Evolutionary conservation across 305 asterid species (phyloP), one percentile per base, ranked within the genome.

Genomic region (Fraxinus velutina): DNA sequence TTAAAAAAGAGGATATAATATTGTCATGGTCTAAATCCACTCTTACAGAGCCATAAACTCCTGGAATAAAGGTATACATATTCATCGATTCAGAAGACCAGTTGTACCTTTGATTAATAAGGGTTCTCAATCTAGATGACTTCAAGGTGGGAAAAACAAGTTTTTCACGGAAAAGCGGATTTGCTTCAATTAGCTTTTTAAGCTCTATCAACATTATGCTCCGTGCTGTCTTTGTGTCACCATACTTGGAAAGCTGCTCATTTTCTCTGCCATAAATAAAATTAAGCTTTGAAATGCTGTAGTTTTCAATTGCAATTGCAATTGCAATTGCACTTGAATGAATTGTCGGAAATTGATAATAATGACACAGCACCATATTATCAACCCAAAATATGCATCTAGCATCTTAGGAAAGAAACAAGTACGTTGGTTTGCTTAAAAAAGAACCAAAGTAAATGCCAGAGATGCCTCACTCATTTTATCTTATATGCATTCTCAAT

Each of bases 211-310:
- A 82, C 97, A 93, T 93, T 83, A 92, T 92, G 89, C 93, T 90
- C 29, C 97, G 95, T 74, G 97, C 97, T 71, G 97, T 89, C 89
- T 93, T 93, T 70, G 97, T 93, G 90, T 93, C 97, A 8, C 97
- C 97, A 85, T 93, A 93, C 81, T 93, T 93, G 71, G 97, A 93
- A 68, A 93, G 97, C 89, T 93, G 97, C 89, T 93, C 97, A 62
- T 93, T 93, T 80, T 93, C 97, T 91, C 97, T 93, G 93, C 79
- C 79, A 85, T 79, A 81, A 83, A 64, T 57, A 27, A 79, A 64
- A 60, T 80, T 7, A 44, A 81, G 76, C 42, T 73, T 79, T 42
- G 15, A 76, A 62, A 60, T 60, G 68, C 10, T 73, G 24, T 74
- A 29, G 6, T 32, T 36, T 36, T 55, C 30, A 27, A 27, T 27